Percentiles rank a stretch among this genome's conserved stretches.
These are phyloP conservation scores for Boletales sp. DNA, from an alignment of 768 basidiomycete genomes.

Conservation along the genomic window DNA sequence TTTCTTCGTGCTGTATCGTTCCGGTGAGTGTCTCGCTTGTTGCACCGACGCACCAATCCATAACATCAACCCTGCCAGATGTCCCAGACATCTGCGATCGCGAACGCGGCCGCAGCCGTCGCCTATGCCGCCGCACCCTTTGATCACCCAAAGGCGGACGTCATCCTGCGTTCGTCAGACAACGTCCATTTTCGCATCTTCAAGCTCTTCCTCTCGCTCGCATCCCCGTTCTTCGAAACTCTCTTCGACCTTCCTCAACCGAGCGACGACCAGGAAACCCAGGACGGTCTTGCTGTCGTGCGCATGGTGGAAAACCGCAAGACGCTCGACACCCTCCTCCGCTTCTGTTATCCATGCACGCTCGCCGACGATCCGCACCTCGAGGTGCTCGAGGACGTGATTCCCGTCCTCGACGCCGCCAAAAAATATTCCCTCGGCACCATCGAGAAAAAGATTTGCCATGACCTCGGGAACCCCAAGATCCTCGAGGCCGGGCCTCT, in stretches of 20 bases:
- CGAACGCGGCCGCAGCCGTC: too few relatives aligned
- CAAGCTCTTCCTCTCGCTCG: slow-evolving; percentile 29
- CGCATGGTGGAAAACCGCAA: slow-evolving; percentile 17
- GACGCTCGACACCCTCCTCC: slow-evolving; percentile 19
- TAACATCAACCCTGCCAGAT: too few relatives aligned
- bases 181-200: slow-evolving; percentile 30
- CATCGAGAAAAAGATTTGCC: slow-evolving; percentile 13
- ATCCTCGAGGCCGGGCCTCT: slow-evolving; percentile 22
- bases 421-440: slow-evolving; percentile 17
- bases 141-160: slow-evolving; percentile 19
- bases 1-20: too few relatives aligned
- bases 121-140: slow-evolving; percentile 17
- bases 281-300: slow-evolving; percentile 19
- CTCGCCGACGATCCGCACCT: slow-evolving; percentile 19
- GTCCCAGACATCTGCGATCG: too few relatives aligned
- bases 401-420: slow-evolving; percentile 8
- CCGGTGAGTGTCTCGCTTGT: too few relatives aligned
- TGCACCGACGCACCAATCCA: too few relatives aligned
- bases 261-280: slow-evolving; percentile 3
- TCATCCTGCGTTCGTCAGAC: slow-evolving; percentile 28
- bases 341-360: slow-evolving; percentile 25
- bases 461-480: slow-evolving; percentile 16
- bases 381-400: slow-evolving; percentile 4
- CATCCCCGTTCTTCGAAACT: slow-evolving; percentile 32
- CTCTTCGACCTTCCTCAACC: slow-evolving; percentile 31